Percentiles rank a stretch among this genome's conserved stretches.
Evolutionary conservation across 345 rosid species (phyloP).

Genomic region (Carallia brachiata): DNA sequence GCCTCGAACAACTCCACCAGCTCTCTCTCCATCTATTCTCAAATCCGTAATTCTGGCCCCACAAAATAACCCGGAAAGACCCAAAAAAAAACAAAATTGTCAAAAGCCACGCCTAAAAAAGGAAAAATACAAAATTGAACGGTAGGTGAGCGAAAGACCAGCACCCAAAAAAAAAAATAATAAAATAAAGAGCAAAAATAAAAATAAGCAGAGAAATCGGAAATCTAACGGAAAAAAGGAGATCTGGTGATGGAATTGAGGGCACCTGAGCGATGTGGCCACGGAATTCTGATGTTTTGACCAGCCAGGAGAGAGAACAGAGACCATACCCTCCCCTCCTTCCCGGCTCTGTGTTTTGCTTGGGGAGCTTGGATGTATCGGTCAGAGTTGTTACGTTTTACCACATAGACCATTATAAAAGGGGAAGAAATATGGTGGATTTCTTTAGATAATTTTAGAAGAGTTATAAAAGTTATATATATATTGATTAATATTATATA

Average conservation of each 20-base stretch:
- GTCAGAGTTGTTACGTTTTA: too few relatives aligned
- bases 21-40: constrained; percentile 61
- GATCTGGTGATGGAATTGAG: neutral
- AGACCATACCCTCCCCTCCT: neutral
- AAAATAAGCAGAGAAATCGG: neutral
- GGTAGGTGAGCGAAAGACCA: neutral
- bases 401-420: too few relatives aligned
- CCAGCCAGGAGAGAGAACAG: too few relatives aligned
- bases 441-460: too few relatives aligned
- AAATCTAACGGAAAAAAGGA: neutral
- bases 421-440: too few relatives aligned
- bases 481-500: too few relatives aligned
- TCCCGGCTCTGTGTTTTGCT: neutral
- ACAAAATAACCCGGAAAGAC: neutral
- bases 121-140: neutral
- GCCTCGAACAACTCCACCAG: constrained; percentile 75
- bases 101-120: neutral
- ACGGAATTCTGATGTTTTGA: neutral
- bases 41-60: neutral
- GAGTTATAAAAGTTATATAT: too few relatives aligned
- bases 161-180: too few relatives aligned
- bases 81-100: neutral
- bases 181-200: neutral
- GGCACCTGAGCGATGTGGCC: neutral
- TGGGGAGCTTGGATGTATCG: too few relatives aligned